phyloP scores from a whole-genome alignment of 1,284 basidiomycete genomes.

The Peniophora sp. region DNA sequence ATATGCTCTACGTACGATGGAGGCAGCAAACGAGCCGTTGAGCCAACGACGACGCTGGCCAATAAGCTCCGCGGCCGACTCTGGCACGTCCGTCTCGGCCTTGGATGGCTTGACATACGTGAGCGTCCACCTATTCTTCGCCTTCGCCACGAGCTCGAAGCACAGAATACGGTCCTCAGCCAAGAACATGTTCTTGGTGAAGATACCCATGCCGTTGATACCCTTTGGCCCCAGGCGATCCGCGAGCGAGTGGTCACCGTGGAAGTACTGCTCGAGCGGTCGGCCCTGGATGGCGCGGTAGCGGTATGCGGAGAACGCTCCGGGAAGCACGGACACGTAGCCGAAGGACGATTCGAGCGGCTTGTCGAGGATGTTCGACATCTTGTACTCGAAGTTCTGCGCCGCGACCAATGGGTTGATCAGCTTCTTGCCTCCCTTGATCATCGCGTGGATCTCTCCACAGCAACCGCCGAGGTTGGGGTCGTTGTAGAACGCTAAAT shows the following conservation, averaged over 20 bases:
- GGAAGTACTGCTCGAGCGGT: constrained; percentile 96
- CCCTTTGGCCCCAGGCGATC: constrained; percentile 91
- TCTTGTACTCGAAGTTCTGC: constrained; percentile 99
- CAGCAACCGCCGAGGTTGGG: constrained; percentile 72
- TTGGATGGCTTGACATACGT: constrained; percentile 94
- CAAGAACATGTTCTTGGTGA: constrained; percentile 94
- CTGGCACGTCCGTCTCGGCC: constrained; percentile 93
- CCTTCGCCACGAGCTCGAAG: constrained; percentile 94
- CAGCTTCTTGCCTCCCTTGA: constrained; percentile 85
- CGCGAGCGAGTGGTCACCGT: constrained; percentile 93
- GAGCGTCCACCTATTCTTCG: constrained; percentile 79
- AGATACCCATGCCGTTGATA: constrained; percentile 96
- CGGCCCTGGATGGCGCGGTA: constrained; percentile 87
- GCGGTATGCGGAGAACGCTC: constrained; percentile 94
- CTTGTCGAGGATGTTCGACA: constrained; percentile 93
- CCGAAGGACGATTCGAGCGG: constrained; percentile 94
- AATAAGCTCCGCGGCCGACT: constrained; percentile 85
- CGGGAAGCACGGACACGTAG: constrained; percentile 92
- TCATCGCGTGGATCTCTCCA: constrained; percentile 94
- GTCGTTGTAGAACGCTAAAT: constrained; percentile 68
- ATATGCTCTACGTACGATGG: constrained; percentile 55
- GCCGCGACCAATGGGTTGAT: constrained; percentile 91
- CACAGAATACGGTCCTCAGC: constrained; percentile 95
- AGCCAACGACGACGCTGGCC: constrained; percentile 94
- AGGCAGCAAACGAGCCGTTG: constrained; percentile 96